Percentiles rank a stretch among this genome's conserved stretches.
These are phyloP conservation scores for Exsudoporus floridanus DNA, from an alignment of 1,284 basidiomycete genomes.

Conservation along the genomic window DNA sequence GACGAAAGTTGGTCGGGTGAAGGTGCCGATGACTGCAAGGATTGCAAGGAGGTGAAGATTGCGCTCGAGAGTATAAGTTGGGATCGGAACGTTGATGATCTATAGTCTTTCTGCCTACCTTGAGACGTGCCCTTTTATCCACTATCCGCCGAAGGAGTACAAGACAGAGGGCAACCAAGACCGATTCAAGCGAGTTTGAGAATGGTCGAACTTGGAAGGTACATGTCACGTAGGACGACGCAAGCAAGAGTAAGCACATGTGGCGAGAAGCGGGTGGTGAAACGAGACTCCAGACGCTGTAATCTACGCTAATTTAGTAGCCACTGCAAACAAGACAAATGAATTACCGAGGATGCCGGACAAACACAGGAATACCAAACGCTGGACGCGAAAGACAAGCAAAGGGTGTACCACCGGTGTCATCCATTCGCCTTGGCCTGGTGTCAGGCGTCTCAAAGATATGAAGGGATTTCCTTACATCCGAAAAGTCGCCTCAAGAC, in stretches of 20 bases:
- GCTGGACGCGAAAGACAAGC: constrained; percentile 34
- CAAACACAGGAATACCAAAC: constrained; percentile 32
- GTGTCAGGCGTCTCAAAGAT: constrained; percentile 12
- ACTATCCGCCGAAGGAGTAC: constrained; percentile 21
- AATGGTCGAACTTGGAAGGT: constrained; percentile 44
- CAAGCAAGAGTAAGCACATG: constrained; percentile 36
- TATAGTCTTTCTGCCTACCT: neutral
- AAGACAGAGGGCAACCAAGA: constrained; percentile 35
- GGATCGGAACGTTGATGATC: neutral
- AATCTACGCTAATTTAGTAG: constrained; percentile 30
- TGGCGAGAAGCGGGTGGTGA: constrained; percentile 21
- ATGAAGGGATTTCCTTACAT: constrained; percentile 24
- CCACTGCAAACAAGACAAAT: neutral
- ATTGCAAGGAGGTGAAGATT: constrained; percentile 27
- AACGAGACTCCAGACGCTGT: constrained; percentile 29
- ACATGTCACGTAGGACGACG: constrained; percentile 39
- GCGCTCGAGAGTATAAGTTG: constrained; percentile 5
- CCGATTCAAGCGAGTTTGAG: constrained; percentile 41
- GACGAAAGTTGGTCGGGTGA: constrained; percentile 40
- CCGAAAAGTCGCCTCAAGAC: constrained; percentile 17
- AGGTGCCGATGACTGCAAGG: constrained; percentile 32
- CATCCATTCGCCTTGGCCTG: constrained; percentile 10
- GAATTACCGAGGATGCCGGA: constrained; percentile 38
- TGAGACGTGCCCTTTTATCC: neutral
- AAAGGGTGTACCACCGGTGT: constrained; percentile 16